phyloP scores from a whole-genome alignment of 164 flowering plant species.

The Vitis riparia region DNA sequence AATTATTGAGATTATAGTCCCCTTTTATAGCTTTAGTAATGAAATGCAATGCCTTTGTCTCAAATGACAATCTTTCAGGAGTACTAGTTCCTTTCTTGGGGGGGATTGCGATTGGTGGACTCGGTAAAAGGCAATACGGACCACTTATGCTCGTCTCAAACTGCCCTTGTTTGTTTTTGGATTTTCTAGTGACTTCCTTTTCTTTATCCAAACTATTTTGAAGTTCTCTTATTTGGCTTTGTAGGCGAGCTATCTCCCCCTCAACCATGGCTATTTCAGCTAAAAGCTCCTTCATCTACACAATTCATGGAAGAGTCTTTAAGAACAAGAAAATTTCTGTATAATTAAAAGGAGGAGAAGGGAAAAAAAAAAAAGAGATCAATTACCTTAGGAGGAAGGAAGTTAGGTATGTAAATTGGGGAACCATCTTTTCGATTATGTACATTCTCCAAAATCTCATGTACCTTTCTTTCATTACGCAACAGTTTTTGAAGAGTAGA shows the following conservation, averaged over 20 bases:
- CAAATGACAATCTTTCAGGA: conserved; percentile 44
- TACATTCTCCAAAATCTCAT: conserved; percentile 48
- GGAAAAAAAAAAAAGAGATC: neutral
- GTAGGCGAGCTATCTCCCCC: conserved; percentile 65
- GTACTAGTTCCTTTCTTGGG: conserved; percentile 2
- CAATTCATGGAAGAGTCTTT: neutral
- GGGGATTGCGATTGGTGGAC: conserved; percentile 17
- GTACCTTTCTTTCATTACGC: conserved; percentile 63
- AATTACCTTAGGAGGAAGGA: conserved; percentile 74
- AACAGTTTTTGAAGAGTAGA: conserved; percentile 61
- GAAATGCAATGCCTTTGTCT: conserved; percentile 77
- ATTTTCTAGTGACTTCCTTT: conserved; percentile 32
- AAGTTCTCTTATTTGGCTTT: conserved; percentile 58
- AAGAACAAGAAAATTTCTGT: neutral
- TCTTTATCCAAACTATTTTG: conserved; percentile 39
- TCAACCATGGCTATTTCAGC: conserved; percentile 83
- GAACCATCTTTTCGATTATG: conserved; percentile 34
- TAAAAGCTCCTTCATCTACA: conserved; percentile 68
- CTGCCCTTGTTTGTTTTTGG: conserved; percentile 35
- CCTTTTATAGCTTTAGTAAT: conserved; percentile 91
- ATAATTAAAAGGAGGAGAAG: neutral
- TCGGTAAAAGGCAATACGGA: conserved; percentile 3
- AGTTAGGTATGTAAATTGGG: conserved; percentile 47
- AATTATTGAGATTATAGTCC: conserved; percentile 47
- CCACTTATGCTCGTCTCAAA: conserved; percentile 10